Conservation (phyloP, 1,284 basidiomycete genomes). For the Sanghuangporus sanghuang region DNA sequence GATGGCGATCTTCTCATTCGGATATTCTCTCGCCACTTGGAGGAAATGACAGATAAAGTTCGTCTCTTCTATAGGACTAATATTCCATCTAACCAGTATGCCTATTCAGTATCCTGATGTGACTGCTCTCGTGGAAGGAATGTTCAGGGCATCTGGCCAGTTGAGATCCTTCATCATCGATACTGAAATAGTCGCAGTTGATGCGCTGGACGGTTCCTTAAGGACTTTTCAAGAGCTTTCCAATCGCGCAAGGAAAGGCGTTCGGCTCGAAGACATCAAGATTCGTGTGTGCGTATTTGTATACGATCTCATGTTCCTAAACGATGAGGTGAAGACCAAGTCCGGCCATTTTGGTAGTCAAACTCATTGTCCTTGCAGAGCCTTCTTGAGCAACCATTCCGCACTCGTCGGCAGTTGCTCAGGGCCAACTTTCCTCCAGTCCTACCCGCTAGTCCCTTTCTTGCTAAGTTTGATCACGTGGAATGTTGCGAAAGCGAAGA, state of each 20-base stretch:
- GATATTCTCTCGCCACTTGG: constrained; percentile 86
- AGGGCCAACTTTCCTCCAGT: constrained; percentile 54
- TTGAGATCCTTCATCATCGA: constrained; percentile 79
- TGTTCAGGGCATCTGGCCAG: constrained; percentile 40
- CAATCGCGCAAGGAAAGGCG: constrained; percentile 82
- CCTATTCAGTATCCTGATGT: constrained; percentile 81
- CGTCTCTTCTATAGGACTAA: constrained; percentile 13
- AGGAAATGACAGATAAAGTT: constrained; percentile 88
- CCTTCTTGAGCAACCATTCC: constrained; percentile 69
- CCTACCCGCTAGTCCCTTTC: constrained; percentile 36
- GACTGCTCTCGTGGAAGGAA: constrained; percentile 46
- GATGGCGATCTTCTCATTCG: constrained; percentile 46
- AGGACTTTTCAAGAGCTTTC: constrained; percentile 86
- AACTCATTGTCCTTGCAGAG: constrained; percentile 38
- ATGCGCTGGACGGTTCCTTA: constrained; percentile 59
- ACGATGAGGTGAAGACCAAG: constrained; percentile 55
- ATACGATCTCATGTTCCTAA: constrained; percentile 89
- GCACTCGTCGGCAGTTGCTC: constrained; percentile 65
- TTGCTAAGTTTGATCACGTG: constrained; percentile 76
- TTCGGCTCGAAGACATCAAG: constrained; percentile 73
- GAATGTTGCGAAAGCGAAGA: constrained; percentile 68
- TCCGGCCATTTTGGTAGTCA: background rate
- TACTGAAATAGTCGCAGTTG: constrained; percentile 78
- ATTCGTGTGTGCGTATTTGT: constrained; percentile 83
- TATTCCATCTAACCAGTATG: constrained; percentile 19